Evolutionary conservation across 441 rosid species (phyloP).

Genomic region (Omphalea diandra): DNA sequence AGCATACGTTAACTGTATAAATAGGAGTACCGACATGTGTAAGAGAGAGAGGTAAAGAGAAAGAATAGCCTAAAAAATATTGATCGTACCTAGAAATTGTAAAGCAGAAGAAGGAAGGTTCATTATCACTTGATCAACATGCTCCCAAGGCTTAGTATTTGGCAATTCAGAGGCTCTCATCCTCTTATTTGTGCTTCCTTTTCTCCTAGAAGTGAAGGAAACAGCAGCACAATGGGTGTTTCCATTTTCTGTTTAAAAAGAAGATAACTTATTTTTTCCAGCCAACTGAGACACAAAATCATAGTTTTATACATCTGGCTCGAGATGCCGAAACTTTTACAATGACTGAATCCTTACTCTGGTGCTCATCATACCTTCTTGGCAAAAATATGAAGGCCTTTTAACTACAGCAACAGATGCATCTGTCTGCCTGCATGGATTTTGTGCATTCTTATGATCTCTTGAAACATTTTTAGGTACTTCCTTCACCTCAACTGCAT

Average conservation of each 20-base stretch:
- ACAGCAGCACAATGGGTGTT: conserved; percentile 24
- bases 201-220: conserved; percentile 27
- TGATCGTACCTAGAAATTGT: conserved; percentile 66
- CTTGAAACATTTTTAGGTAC: conserved; percentile 22
- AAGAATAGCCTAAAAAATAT: not conserved
- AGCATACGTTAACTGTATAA: not conserved
- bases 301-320: not conserved
- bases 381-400: conserved; percentile 44
- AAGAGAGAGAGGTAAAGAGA: not conserved
- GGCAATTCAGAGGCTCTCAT: conserved; percentile 49
- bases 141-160: conserved; percentile 72
- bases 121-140: conserved; percentile 88
- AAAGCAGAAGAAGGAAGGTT: conserved; percentile 97
- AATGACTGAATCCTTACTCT: not conserved
- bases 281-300: not conserved
- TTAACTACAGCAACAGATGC: conserved; percentile 37
- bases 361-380: conserved; percentile 46
- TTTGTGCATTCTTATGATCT: conserved; percentile 25
- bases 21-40: not conserved
- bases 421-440: conserved; percentile 26
- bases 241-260: conserved; percentile 38
- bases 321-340: conserved; percentile 6
- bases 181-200: conserved; percentile 55
- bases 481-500: conserved; percentile 34
- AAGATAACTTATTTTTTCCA: not conserved